phyloP scores from a whole-genome alignment of 352 stramenopile genomes.

The Globisporangium nodosum region DNA sequence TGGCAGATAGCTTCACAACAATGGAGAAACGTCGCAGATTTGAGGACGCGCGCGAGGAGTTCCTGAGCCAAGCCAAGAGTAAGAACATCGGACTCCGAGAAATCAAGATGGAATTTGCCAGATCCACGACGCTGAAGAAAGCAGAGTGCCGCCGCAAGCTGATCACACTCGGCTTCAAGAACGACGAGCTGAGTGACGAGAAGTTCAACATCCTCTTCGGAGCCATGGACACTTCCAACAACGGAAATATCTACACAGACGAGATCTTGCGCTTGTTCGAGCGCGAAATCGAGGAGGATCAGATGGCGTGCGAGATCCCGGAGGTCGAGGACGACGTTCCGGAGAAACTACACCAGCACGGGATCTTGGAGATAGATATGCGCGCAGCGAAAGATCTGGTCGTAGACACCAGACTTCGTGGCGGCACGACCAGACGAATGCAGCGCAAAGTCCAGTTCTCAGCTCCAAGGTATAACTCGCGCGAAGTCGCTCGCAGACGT shows the following conservation, averaged over 20 bases:
- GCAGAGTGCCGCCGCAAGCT: conserved; percentile 56
- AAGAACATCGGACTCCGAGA: conserved; percentile 68
- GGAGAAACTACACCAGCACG: conserved; percentile 67
- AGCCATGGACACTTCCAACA: conserved; percentile 33
- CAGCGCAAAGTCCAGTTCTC: conserved; percentile 32
- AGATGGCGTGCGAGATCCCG: conserved; percentile 61
- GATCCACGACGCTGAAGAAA: conserved; percentile 38
- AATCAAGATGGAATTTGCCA: conserved; percentile 63
- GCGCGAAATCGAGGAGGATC: conserved; percentile 65
- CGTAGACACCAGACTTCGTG: conserved; percentile 13
- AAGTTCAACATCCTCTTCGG: conserved; percentile 62
- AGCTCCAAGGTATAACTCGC: conserved; percentile 23
- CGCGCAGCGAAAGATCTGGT: conserved; percentile 47
- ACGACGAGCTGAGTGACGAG: conserved; percentile 63
- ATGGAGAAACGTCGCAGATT: conserved; percentile 53
- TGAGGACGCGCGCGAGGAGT: conserved; percentile 69
- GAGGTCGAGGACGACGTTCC: conserved; percentile 75
- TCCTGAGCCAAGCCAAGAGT: conserved; percentile 48
- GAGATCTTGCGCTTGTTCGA: conserved; percentile 63
- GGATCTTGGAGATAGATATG: conserved; percentile 54
- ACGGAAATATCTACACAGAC: conserved; percentile 35
- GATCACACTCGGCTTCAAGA: conserved; percentile 58
- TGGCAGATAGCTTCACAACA: conserved; percentile 19
- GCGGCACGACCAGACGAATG: conserved; percentile 6
- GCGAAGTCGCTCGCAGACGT: conserved; percentile 22